Evolutionary conservation across 345 rosid genomes (phyloP).

Genomic region (Aethionema arabicum): DNA sequence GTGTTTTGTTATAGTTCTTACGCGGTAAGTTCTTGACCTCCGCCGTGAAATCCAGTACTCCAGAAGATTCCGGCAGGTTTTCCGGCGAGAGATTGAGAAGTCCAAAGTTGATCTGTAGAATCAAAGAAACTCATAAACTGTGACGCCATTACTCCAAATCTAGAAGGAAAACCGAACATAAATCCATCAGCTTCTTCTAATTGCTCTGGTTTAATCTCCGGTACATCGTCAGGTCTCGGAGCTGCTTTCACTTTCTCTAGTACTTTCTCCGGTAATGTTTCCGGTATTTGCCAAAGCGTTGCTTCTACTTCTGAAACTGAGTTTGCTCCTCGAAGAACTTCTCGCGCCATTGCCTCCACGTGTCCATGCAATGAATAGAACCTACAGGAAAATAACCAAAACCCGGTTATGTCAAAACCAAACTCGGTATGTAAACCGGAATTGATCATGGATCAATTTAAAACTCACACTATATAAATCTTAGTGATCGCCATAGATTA

Average conservation of each 20-base stretch:
- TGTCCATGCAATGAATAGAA: slow-evolving; percentile 80
- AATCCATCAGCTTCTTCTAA: slow-evolving; percentile 88
- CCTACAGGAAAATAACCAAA: slow-evolving; percentile 37
- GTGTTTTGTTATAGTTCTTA: slow-evolving; percentile 35
- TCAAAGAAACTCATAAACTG: slow-evolving; percentile 90
- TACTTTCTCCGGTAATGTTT: slow-evolving; percentile 62
- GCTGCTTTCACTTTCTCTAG: slow-evolving; percentile 79
- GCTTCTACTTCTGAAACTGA: slow-evolving; percentile 76
- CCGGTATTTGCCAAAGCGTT: slow-evolving; percentile 93
- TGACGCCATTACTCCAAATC: slow-evolving; percentile 93
- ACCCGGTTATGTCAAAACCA: slow-evolving; percentile 13
- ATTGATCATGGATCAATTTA: neutral
- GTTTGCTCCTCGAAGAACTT: slow-evolving; percentile 76
- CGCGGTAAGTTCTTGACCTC: slow-evolving; percentile 98
- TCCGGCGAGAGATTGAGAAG: slow-evolving; percentile 80
- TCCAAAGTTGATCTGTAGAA: slow-evolving; percentile 69
- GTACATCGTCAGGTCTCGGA: slow-evolving; percentile 66
- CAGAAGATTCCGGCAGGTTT: slow-evolving; percentile 98
- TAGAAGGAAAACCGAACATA: slow-evolving; percentile 90
- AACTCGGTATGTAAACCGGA: slow-evolving; percentile 1
- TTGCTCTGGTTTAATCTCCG: slow-evolving; percentile 73
- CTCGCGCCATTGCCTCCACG: slow-evolving; percentile 89
- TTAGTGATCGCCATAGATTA: slow-evolving; percentile 54
- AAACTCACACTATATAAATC: slow-evolving; percentile 62
- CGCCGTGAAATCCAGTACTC: slow-evolving; percentile 96